phyloP scores from a whole-genome alignment of 305 asterid species.

The Fraxinus greggii region DNA sequence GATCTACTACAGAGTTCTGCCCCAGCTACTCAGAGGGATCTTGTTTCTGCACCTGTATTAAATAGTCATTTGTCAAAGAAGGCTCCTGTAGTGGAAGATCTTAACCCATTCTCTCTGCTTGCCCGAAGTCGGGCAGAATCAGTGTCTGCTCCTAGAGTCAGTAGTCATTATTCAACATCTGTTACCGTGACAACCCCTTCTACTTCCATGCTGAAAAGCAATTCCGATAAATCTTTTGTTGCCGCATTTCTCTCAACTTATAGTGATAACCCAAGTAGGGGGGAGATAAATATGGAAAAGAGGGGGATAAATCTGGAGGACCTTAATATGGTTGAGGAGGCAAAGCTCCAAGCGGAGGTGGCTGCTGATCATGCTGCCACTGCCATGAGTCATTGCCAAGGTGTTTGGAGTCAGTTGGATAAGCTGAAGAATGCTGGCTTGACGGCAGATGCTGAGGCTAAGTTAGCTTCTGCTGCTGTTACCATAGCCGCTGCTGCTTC shows the following conservation, averaged over 20 bases:
- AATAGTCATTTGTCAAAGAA: conserved; percentile 38
- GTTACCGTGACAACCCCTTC: conserved; percentile 60
- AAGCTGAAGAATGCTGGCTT: conserved; percentile 63
- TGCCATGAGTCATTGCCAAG: conserved; percentile 78
- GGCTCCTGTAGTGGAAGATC: conserved; percentile 44
- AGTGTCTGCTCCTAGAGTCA: conserved; percentile 36
- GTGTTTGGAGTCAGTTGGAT: conserved; percentile 71
- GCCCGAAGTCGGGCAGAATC: conserved; percentile 44
- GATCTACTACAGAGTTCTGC: conserved; percentile 45
- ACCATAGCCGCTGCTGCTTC: conserved; percentile 91
- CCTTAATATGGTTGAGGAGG: conserved; percentile 68
- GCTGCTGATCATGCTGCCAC: conserved; percentile 81
- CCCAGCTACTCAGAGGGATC: conserved; percentile 39
- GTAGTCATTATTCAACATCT: conserved; percentile 61
- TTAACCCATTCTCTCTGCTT: conserved; percentile 44
- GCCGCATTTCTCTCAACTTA: conserved; percentile 39
- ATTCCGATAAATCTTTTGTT: conserved; percentile 42
- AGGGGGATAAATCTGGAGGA: conserved; percentile 42
- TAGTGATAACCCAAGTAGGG: conserved; percentile 43
- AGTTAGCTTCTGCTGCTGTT: conserved; percentile 81
- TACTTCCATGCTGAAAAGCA: conserved; percentile 42
- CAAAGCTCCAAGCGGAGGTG: conserved; percentile 80
- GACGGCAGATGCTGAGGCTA: conserved; percentile 64
- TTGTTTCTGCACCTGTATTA: conserved; percentile 41
- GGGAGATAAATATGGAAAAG: conserved; percentile 46